A percentile compares a stretch with the other conserved stretches of the same genome.
Evolutionary conservation across 441 rosid genomes (phyloP).

Genomic region (Manihot esculenta): DNA sequence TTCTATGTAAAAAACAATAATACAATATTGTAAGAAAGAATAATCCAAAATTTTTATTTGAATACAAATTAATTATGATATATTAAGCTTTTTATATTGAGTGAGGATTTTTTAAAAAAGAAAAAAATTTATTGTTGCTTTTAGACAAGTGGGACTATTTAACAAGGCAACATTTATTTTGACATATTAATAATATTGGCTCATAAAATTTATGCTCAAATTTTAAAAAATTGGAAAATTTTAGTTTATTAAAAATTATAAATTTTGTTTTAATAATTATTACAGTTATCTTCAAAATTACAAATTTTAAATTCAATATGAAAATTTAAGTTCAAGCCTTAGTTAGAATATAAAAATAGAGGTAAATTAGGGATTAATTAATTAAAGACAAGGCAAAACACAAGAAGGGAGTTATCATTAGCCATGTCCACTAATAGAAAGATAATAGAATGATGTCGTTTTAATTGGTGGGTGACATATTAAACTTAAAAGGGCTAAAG

Average conservation of each 20-base stretch:
- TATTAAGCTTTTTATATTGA: background rate
- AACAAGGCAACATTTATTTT: slow-evolving; percentile 5
- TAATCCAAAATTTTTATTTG: no score
- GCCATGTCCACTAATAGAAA: slow-evolving; percentile 20
- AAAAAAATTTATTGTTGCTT: background rate
- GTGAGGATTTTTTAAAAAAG: no score
- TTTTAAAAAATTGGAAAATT: background rate
- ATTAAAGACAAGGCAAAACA: slow-evolving; percentile 7
- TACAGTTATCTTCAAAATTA: no score
- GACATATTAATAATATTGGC: slow-evolving; percentile 16
- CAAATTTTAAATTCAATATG: no score
- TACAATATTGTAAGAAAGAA: no score
- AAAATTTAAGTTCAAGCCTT: no score
- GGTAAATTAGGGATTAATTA: no score
- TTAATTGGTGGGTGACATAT: slow-evolving; percentile 36
- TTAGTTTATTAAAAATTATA: no score
- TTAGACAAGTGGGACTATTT: background rate
- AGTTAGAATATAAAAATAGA: no score
- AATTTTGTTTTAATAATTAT: no score
- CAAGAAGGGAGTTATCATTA: slow-evolving; percentile 15
- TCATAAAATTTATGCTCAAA: background rate
- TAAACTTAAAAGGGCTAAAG: slow-evolving; percentile 22
- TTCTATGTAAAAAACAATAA: no score
- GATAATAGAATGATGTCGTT: slow-evolving; percentile 41
- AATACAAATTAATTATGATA: background rate